Conservation (phyloP, 129 eudicot genomes). For the Cynara cardunculus region DNA sequence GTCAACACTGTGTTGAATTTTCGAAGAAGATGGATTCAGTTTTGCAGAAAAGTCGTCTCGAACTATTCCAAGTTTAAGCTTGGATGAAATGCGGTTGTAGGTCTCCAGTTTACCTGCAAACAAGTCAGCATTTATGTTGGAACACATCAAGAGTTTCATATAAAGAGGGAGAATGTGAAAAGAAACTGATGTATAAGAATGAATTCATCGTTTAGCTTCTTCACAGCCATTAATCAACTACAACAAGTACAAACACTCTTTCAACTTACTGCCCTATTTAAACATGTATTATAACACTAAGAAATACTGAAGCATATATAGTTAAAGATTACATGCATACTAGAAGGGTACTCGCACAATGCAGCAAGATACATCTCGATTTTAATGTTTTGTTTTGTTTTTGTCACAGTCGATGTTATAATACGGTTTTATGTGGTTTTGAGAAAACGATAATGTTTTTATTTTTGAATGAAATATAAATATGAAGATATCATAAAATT, state of each 20-base stretch:
- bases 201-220: too few species aligned
- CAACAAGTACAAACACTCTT: neutral
- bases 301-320: neutral
- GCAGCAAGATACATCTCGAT: too few species aligned
- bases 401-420: too few species aligned
- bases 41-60: slow-evolving; percentile 67
- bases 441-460: too few species aligned
- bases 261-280: neutral
- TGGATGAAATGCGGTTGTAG: slow-evolving; percentile 69
- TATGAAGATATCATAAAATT: too few species aligned
- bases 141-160: neutral
- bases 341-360: too few species aligned
- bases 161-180: neutral
- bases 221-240: neutral
- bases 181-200: too few species aligned
- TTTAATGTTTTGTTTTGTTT: too few species aligned
- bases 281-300: neutral
- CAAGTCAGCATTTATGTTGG: neutral
- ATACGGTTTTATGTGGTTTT: too few species aligned
- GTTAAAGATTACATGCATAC: too few species aligned
- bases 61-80: slow-evolving; percentile 71
- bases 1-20: slow-evolving; percentile 34
- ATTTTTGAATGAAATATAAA: too few species aligned
- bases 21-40: slow-evolving; percentile 34
- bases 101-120: slow-evolving; percentile 67